Evolutionary conservation across 208 protist genomes (phyloP).

Genomic region (Trypanosoma boissoni): DNA sequence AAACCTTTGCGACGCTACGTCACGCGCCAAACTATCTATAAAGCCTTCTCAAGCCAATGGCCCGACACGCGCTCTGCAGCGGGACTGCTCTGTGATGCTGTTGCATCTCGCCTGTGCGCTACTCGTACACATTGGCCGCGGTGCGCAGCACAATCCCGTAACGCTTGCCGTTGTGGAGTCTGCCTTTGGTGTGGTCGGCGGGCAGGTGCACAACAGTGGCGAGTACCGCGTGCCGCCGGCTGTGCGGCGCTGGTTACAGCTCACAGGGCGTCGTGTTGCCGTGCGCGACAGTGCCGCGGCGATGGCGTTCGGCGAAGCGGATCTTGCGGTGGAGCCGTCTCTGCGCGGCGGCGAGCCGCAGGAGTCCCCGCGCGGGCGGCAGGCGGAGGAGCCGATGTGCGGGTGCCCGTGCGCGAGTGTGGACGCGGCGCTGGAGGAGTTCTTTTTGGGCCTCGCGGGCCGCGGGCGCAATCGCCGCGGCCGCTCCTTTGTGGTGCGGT

Average conservation of each 20-base stretch:
- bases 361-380: no score
- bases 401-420: constrained; percentile 3
- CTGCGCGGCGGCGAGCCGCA: no score
- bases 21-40: neutral
- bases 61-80: constrained; percentile 4
- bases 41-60: neutral
- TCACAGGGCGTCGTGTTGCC: no score
- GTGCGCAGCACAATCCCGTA: neutral
- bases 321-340: no score
- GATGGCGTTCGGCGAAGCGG: no score
- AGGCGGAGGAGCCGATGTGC: neutral
- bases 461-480: constrained; percentile 18
- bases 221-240: neutral
- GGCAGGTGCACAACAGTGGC: constrained; percentile 7
- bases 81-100: constrained; percentile 18
- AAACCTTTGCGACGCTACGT: neutral
- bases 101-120: constrained; percentile 25
- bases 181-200: constrained; percentile 14
- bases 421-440: constrained; percentile 18
- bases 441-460: constrained; percentile 21
- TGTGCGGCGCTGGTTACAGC: constrained; percentile 19
- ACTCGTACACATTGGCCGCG: constrained; percentile 22
- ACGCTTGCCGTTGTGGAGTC: constrained; percentile 19
- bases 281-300: no score
- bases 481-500: constrained; percentile 21